phyloP scores from a whole-genome alignment of 2,329 filamentous ascomycete species.

The Fusarium floridanum region DNA sequence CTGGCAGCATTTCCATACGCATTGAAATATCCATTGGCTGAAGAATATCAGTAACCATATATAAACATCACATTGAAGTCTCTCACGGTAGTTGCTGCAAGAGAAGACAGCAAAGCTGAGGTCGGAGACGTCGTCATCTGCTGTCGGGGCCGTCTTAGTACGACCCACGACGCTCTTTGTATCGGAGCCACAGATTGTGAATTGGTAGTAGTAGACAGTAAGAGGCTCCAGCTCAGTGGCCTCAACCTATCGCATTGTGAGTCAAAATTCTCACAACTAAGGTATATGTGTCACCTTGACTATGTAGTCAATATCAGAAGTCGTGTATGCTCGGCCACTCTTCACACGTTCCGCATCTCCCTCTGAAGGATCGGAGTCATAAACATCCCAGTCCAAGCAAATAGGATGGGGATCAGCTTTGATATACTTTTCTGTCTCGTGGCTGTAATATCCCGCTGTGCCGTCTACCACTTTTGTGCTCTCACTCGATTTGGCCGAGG shows the following conservation, averaged over 20 bases:
- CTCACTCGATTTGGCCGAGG: slow-evolving; percentile 58
- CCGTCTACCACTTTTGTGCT: slow-evolving; percentile 54
- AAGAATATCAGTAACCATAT: neutral
- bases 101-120: slow-evolving; percentile 78
- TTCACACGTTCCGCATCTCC: slow-evolving; percentile 58
- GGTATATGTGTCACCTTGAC: slow-evolving; percentile 66
- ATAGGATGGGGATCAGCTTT: slow-evolving; percentile 62
- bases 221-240: slow-evolving; percentile 72
- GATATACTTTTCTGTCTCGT: slow-evolving; percentile 60
- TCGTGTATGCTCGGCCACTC: slow-evolving; percentile 74
- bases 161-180: slow-evolving; percentile 73
- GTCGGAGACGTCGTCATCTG: slow-evolving; percentile 66
- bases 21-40: slow-evolving; percentile 66
- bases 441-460: slow-evolving; percentile 58
- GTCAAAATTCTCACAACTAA: fast-evolving
- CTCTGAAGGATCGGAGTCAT: slow-evolving; percentile 54
- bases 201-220: slow-evolving; percentile 78
- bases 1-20: slow-evolving; percentile 70
- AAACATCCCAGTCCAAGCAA: slow-evolving; percentile 75
- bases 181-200: slow-evolving; percentile 74
- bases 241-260: slow-evolving; percentile 64
- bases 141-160: slow-evolving; percentile 76
- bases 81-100: slow-evolving; percentile 72
- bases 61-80: fast-evolving
- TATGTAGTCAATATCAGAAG: slow-evolving; percentile 81